phyloP scores from a whole-genome alignment of 2,329 filamentous ascomycete species.

The Aspergillus sp. region DNA sequence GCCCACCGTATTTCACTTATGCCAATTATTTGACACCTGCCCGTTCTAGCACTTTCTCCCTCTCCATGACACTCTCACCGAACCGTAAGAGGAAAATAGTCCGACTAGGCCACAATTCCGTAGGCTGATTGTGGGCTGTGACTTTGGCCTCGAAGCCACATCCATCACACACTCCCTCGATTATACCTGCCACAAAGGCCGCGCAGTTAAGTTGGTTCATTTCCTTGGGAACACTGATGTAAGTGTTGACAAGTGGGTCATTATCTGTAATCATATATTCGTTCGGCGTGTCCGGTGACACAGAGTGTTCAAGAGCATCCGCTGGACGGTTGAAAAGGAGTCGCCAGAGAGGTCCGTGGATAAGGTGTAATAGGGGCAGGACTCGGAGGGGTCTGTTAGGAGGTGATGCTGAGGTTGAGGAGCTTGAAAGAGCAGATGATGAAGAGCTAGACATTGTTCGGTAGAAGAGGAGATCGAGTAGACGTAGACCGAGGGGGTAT shows the following conservation, averaged over 20 bases:
- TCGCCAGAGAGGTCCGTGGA: constrained; percentile 88
- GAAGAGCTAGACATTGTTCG: constrained; percentile 76
- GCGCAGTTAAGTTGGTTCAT: constrained; percentile 97
- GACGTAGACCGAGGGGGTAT: constrained; percentile 88
- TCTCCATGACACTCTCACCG: constrained; percentile 82
- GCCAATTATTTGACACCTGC: constrained; percentile 45
- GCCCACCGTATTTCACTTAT: not conserved
- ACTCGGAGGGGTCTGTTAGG: constrained; percentile 82
- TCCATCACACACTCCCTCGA: constrained; percentile 94
- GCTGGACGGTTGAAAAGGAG: constrained; percentile 89
- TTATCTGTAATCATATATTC: constrained; percentile 99
- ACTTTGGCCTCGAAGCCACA: constrained; percentile 86
- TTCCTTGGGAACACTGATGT: constrained; percentile 88
- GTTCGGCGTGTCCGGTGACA: constrained; percentile 76
- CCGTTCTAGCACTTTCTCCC: constrained; percentile 78
- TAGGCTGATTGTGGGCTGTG: constrained; percentile 74
- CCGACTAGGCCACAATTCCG: constrained; percentile 91
- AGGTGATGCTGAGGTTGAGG: constrained; percentile 66
- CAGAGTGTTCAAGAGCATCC: constrained; percentile 87
- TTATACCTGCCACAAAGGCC: constrained; percentile 89
- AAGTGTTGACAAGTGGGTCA: constrained; percentile 92
- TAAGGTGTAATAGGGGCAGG: constrained; percentile 88
- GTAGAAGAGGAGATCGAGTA: constrained; percentile 92
- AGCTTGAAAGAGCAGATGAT: constrained; percentile 82
- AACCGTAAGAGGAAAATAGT: constrained; percentile 97